Evolutionary conservation across 176 grass and related monocot genomes (phyloP), one percentile per base, ranked within the genome.

Genomic region (Oryza meridionalis): DNA sequence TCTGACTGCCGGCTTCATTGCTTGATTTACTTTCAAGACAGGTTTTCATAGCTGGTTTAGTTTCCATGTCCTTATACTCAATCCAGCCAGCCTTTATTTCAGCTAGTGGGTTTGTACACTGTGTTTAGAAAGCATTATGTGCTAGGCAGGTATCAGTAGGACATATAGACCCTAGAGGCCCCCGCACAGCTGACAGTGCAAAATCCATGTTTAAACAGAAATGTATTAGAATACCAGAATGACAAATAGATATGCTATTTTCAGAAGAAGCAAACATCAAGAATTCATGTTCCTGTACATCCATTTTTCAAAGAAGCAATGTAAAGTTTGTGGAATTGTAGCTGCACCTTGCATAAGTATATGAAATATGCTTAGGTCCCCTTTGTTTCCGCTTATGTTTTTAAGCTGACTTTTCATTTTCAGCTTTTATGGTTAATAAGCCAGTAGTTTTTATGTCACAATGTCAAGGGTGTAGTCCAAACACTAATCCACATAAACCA

Each of bases 11-110:
- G 49, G 63, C 24, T 50, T 63, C 25, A 44, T 73, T 26, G 22
- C 11, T 43, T 13, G 38, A 6, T 80, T 26, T 40, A 5, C 45
- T 53, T 61, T 40, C 14, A 78, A 63, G 14, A 45, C 61, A 17
- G 44, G 59, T 78, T 65, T 78, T 26, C n/a, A 21, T 59, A 59
- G 26, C 40, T 26, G 11, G 70, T 72, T 72, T 72, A 47, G 42
- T 73, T 62, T n/a, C 58, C 58, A 62, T 62, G 2, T 62, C 58
- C n/a, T 62, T 9, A 22, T 61, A 24, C 58, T 62, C n/a, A 62
- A 24, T 62, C 21, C 0, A n/a, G n/a, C 58, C n/a, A 2, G 6
- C 19, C n/a, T 62, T 59, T 59, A 61, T 6, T 77, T 64, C 45
- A 84, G 9, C n/a, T 26, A 11, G 62, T 29, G 69, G 45, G 22